A percentile compares a stretch with the other conserved stretches of the same genome.
Evolutionary conservation across 2,329 filamentous ascomycete genomes (phyloP).

Genomic region (Phialophora macrospora): DNA sequence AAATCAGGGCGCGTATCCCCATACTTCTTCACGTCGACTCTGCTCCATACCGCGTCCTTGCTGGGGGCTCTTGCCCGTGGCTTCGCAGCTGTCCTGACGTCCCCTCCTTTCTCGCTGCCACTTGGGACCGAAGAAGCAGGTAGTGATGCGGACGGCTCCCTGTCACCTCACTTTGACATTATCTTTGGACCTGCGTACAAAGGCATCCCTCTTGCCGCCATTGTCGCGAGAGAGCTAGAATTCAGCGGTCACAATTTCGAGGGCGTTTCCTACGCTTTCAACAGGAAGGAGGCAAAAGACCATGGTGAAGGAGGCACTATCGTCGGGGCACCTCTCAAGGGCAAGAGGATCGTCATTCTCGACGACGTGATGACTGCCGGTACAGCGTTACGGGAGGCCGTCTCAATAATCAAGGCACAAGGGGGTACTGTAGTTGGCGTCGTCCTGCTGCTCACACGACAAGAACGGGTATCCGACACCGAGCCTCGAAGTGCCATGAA

Average conservation of each 20-base stretch:
- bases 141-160: conserved; percentile 47
- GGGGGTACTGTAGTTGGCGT: conserved; percentile 86
- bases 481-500: conserved; percentile 81
- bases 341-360: conserved; percentile 84
- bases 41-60: conserved; percentile 81
- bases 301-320: conserved; percentile 95
- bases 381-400: conserved; percentile 90
- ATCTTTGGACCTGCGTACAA: conserved; percentile 94
- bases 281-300: conserved; percentile 94
- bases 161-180: conserved; percentile 67
- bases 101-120: conserved; percentile 49
- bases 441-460: conserved; percentile 83
- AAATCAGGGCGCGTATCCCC: conserved; percentile 90
- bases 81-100: conserved; percentile 69
- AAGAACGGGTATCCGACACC: conserved; percentile 64
- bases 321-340: conserved; percentile 82
- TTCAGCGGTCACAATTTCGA: conserved; percentile 61
- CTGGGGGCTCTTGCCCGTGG: conserved; percentile 78
- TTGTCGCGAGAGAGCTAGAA: conserved; percentile 75
- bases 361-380: conserved; percentile 97
- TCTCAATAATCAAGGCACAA: conserved; percentile 83
- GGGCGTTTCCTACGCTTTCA: conserved; percentile 79
- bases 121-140: conserved; percentile 42
- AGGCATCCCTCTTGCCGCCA: conserved; percentile 86
- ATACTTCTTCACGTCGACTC: conserved; percentile 97